These are phyloP conservation scores for Nicotiana knightiana DNA, from an alignment of 257 asterid species.

Conservation along the genomic window DNA sequence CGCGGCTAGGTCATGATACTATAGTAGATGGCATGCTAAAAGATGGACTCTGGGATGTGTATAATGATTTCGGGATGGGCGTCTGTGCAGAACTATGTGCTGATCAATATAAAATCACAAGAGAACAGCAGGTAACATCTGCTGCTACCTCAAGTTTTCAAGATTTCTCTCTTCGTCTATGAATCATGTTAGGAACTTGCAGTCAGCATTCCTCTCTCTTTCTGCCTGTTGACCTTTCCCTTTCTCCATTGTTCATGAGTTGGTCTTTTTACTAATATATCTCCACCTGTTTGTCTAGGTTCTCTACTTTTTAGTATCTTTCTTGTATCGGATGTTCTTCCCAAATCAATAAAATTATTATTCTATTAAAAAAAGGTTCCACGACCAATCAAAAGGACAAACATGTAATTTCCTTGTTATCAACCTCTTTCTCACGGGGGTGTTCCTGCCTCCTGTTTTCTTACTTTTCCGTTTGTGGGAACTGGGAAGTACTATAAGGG, in stretches of 20 bases:
- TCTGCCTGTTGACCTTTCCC: background rate
- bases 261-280: background rate
- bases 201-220: background rate
- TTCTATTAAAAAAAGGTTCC: background rate
- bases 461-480: background rate
- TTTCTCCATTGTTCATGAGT: background rate
- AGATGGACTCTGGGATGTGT: slow-evolving; percentile 98
- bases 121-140: slow-evolving; percentile 70
- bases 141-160: background rate
- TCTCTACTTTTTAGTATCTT: background rate
- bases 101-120: slow-evolving; percentile 52
- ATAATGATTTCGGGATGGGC: slow-evolving; percentile 94
- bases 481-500: background rate
- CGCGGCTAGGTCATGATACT: slow-evolving; percentile 80
- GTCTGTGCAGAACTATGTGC: slow-evolving; percentile 92
- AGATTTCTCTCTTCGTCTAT: background rate
- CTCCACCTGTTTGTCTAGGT: background rate
- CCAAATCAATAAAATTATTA: background rate
- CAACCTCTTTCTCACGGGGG: background rate
- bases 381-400: background rate
- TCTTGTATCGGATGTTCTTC: background rate
- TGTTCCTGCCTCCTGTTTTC: background rate
- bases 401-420: background rate
- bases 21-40: slow-evolving; percentile 88
- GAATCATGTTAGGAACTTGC: background rate